Evolutionary conservation across 176 grass and related monocot genomes (phyloP), one percentile per base, ranked within the genome.

Genomic region (Neostapfia colusana): DNA sequence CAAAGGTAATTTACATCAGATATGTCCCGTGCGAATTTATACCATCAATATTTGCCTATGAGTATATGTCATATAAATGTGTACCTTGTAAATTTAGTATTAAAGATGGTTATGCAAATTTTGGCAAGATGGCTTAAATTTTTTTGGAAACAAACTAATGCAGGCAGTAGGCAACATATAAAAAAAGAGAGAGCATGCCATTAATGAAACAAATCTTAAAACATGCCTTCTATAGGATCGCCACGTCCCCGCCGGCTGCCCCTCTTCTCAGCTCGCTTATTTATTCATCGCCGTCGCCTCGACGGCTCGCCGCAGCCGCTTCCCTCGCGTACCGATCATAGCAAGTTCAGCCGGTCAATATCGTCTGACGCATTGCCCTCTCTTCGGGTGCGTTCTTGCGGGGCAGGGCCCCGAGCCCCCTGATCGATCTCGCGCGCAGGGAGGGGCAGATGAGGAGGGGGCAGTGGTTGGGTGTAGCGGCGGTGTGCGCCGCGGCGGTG

Each of bases 401-500:
- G 24, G 8, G 63, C 18, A 7, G 17, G 50, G 17, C 9, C 50
- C 38, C 8, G 25, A 3, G 56, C 34, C 16, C 36, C 16, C 0
- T 51, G 21, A 2, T 18, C 43, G 64, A 27, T 39, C 45, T 53
- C 50, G 50, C 6, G 50, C 50, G 18, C 50, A 27, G 57, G 3
- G 20, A 3, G 24, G 43, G 6, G 0, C 7, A 31, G 40, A 87
- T 82, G 74, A 70, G 26, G 42, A 38, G 20, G 63, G 76, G 21
- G 51, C 87, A 85, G 72, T 83, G 77, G 84, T 69, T 87, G 42
- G 36, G 73, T 17, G 45, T 84, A 50, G 81, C 84, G 40, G 74
- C 59, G 42, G 83, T 80, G 17, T 89, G 81, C 63, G 73, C 64
- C 16, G 87, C 62, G 58, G 78, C 62, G 65, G 74, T 75, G 73